A percentile compares a stretch with the other conserved stretches of the same genome.
Conservation (phyloP, 2,329 filamentous ascomycete genomes). For the Aureobasidium vineae region DNA sequence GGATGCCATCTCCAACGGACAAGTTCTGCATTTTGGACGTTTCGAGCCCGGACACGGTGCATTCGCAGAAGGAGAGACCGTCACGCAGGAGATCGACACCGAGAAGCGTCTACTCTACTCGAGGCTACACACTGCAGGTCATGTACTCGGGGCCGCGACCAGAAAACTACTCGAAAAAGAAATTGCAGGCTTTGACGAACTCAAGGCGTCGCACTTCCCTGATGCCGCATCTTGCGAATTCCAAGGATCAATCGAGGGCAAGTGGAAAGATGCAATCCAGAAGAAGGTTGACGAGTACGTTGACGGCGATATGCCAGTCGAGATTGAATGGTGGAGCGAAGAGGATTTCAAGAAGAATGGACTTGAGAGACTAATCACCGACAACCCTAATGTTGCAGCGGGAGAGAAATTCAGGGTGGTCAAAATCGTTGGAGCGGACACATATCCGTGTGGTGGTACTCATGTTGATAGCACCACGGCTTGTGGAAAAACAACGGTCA, state of each 20-base stretch:
- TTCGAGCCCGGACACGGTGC: constrained; percentile 23
- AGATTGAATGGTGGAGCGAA: constrained; percentile 67
- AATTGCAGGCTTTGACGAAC: constrained; percentile 58
- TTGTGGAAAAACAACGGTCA: constrained; percentile 62
- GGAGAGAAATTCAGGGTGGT: constrained; percentile 63
- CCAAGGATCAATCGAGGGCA: constrained; percentile 62
- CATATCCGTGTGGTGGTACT: constrained; percentile 73
- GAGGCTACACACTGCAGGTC: constrained; percentile 70
- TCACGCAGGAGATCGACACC: constrained; percentile 59
- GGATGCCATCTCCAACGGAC: constrained; percentile 15
- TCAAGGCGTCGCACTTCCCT: constrained; percentile 71
- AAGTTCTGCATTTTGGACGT: constrained; percentile 30
- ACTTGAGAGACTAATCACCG: constrained; percentile 52
- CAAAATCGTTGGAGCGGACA: constrained; percentile 64
- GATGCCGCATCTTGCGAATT: constrained; percentile 68
- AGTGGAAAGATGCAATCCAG: constrained; percentile 63
- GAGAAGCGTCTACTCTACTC: constrained; percentile 63
- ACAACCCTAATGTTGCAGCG: constrained; percentile 40
- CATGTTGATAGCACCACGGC: constrained; percentile 62
- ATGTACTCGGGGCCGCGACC: constrained; percentile 64
- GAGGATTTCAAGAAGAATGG: constrained; percentile 58
- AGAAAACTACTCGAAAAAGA: constrained; percentile 34
- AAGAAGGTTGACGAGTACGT: constrained; percentile 59
- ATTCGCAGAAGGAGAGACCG: constrained; percentile 29
- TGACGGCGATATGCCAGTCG: constrained; percentile 55